A percentile compares a stretch with the other conserved stretches of the same genome.
These are phyloP conservation scores for Volutella citrinella DNA, from an alignment of 2,329 filamentous ascomycete genomes.

Conservation along the genomic window DNA sequence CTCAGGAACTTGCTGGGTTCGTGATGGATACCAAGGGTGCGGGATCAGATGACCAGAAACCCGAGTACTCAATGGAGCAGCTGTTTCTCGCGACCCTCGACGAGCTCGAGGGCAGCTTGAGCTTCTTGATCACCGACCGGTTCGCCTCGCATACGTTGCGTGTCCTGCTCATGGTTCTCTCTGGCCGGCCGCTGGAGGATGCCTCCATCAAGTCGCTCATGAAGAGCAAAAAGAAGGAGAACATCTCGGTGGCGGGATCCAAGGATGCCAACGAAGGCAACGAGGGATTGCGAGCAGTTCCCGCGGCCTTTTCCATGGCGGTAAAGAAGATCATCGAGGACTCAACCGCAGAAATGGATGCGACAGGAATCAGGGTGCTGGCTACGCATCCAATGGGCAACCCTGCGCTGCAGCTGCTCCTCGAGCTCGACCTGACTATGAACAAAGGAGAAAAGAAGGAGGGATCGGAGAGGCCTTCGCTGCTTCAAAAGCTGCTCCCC, in stretches of 20 bases:
- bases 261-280: constrained; percentile 47
- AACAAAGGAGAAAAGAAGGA: constrained; percentile 54
- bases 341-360: constrained; percentile 71
- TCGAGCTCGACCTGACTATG: constrained; percentile 79
- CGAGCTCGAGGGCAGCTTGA: constrained; percentile 82
- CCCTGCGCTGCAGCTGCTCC: constrained; percentile 83
- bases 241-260: constrained; percentile 60
- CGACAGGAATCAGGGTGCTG: constrained; percentile 76
- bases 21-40: constrained; percentile 43
- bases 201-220: constrained; percentile 68
- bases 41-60: constrained; percentile 40
- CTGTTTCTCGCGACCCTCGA: constrained; percentile 80
- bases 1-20: constrained; percentile 62
- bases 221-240: constrained; percentile 91
- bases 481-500: constrained; percentile 76
- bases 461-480: constrained; percentile 40
- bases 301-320: constrained; percentile 72
- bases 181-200: constrained; percentile 75
- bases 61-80: constrained; percentile 71
- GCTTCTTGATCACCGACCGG: constrained; percentile 77
- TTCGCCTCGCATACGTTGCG: constrained; percentile 91
- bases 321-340: constrained; percentile 79
- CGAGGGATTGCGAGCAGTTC: constrained; percentile 57
- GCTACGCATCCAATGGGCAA: constrained; percentile 89
- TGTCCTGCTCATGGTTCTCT: constrained; percentile 80